These are phyloP conservation scores for Paracoccidioides lutzii DNA, from an alignment of 2,329 filamentous ascomycete genomes.

Conservation along the genomic window DNA sequence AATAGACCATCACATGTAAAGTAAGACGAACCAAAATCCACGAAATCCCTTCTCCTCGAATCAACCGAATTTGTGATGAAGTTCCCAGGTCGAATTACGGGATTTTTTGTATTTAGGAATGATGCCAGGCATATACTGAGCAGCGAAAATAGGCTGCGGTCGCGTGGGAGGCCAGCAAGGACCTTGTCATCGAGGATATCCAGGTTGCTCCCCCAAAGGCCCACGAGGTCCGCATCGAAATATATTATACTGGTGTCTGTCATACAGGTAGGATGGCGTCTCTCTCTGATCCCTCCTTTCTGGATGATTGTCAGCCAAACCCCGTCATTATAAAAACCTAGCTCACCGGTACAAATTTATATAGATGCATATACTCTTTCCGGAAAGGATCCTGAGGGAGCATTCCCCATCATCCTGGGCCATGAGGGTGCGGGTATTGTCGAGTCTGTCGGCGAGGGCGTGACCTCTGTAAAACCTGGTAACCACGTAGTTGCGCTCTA, in stretches of 20 bases:
- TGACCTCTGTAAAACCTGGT: constrained; percentile 85
- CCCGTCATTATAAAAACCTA: background rate
- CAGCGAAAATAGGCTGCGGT: constrained; percentile 56
- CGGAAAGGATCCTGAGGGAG: constrained; percentile 93
- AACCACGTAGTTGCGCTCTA: constrained; percentile 87
- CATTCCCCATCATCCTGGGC: constrained; percentile 76
- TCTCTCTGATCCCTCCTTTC: background rate
- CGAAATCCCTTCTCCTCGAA: background rate
- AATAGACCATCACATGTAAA: constrained; percentile 84
- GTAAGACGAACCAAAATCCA: constrained; percentile 22
- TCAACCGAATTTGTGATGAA: background rate
- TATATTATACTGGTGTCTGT: constrained; percentile 97
- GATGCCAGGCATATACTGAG: background rate
- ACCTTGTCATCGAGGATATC: constrained; percentile 77
- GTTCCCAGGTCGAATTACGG: background rate
- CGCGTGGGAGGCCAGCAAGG: constrained; percentile 91
- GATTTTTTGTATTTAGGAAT: background rate
- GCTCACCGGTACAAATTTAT: constrained; percentile 1
- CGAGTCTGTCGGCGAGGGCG: constrained; percentile 86
- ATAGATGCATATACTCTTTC: constrained; percentile 89
- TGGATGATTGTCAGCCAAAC: background rate
- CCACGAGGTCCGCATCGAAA: constrained; percentile 91
- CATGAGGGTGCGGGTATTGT: constrained; percentile 88
- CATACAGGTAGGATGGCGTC: constrained; percentile 60
- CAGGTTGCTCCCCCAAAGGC: constrained; percentile 82